Conservation (phyloP, 768 basidiomycete species). For the Trametes gibbosa region DNA sequence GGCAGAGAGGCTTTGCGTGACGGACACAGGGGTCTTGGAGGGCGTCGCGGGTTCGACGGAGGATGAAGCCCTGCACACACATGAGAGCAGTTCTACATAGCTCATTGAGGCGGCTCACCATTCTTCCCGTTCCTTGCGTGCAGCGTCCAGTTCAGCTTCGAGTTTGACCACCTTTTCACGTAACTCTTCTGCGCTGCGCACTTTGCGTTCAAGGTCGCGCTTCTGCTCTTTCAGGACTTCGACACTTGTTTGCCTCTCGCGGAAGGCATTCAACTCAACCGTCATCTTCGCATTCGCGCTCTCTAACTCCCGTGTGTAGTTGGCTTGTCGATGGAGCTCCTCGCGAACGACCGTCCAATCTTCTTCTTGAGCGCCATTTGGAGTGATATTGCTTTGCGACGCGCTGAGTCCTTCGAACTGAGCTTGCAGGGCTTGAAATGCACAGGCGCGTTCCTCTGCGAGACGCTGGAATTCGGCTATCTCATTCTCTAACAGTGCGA, state of each 20-base stretch:
- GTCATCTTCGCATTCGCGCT: constrained; percentile 52
- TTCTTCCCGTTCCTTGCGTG: constrained; percentile 51
- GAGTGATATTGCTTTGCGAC: constrained; percentile 32
- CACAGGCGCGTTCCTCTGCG: constrained; percentile 40
- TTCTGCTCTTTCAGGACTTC: constrained; percentile 79
- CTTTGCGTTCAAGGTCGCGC: constrained; percentile 53
- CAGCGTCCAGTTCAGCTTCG: constrained; percentile 66
- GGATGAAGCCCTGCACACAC: constrained; percentile 37
- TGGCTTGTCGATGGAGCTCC: constrained; percentile 65
- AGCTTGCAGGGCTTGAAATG: constrained; percentile 44
- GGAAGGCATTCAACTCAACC: constrained; percentile 50
- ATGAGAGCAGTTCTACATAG: neutral
- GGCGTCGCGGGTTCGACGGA: constrained; percentile 35
- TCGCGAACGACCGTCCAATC: constrained; percentile 63
- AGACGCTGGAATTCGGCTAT: constrained; percentile 40
- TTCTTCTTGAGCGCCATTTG: constrained; percentile 41
- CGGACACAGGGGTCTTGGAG: constrained; percentile 48
- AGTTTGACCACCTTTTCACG: constrained; percentile 52
- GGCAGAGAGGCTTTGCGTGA: constrained; percentile 55
- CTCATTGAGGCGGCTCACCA: constrained; percentile 40
- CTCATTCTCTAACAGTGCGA: constrained; percentile 47
- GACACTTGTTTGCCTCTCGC: constrained; percentile 55
- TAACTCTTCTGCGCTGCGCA: constrained; percentile 49
- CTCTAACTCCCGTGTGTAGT: constrained; percentile 60
- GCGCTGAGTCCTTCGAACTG: constrained; percentile 45